Percentiles rank a stretch among this genome's conserved stretches.
These are phyloP conservation scores for Ceratocystis variospora DNA, from an alignment of 2,329 filamentous ascomycete genomes.

Conservation along the genomic window DNA sequence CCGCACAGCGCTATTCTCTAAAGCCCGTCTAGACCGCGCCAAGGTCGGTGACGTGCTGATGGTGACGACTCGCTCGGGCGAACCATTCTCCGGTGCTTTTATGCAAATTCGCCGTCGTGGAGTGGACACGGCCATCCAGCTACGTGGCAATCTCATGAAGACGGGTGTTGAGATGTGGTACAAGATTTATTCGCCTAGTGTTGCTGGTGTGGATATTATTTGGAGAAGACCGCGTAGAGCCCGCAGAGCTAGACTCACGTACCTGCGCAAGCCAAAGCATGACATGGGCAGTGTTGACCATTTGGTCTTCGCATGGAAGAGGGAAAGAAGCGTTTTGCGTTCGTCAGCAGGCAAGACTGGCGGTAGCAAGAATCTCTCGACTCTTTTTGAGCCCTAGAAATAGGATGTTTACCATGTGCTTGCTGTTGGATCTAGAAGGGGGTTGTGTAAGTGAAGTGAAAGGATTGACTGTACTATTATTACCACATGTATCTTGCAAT, in stretches of 20 bases:
- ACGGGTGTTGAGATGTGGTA: constrained; percentile 94
- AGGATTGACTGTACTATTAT: constrained; percentile 18
- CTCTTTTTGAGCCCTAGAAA: constrained; percentile 19
- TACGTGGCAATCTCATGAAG: constrained; percentile 74
- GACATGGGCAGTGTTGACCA: constrained; percentile 77
- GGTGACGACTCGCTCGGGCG: constrained; percentile 63
- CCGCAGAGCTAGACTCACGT: constrained; percentile 75
- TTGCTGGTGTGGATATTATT: constrained; percentile 85
- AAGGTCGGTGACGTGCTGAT: constrained; percentile 83
- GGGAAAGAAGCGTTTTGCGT: constrained; percentile 32
- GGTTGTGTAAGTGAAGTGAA: background rate
- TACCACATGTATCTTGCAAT: constrained; percentile 17
- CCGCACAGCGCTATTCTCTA: constrained; percentile 67
- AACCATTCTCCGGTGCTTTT: constrained; percentile 81
- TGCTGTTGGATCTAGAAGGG: background rate
- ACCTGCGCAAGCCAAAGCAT: constrained; percentile 77
- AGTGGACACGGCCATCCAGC: constrained; percentile 73
- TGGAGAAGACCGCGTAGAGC: constrained; percentile 74
- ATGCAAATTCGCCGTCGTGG: constrained; percentile 78
- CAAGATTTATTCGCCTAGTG: constrained; percentile 84
- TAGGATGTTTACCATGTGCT: background rate
- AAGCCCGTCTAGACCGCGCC: constrained; percentile 61
- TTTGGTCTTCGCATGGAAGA: constrained; percentile 46
- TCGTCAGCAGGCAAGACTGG: constrained; percentile 18
- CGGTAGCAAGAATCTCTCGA: constrained; percentile 19